phyloP scores from a whole-genome alignment of 2,329 filamentous ascomycete species.

The Apiospora hydei region DNA sequence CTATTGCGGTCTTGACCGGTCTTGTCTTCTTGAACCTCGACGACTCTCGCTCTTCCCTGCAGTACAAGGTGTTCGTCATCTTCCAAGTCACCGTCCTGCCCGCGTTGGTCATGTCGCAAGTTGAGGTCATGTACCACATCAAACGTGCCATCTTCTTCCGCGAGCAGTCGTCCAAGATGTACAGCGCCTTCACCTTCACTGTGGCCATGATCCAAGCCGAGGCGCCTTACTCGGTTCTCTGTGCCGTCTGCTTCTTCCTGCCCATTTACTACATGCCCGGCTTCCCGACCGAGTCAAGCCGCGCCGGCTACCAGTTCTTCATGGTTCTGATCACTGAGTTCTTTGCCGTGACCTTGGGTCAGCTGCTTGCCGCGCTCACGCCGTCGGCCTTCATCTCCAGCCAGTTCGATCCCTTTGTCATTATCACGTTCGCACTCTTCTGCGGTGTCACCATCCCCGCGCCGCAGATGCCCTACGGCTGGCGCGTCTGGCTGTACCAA shows the following conservation, averaged over 20 bases:
- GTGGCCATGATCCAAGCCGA: conserved; percentile 82
- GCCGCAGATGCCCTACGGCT: conserved; percentile 79
- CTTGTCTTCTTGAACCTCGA: conserved; percentile 82
- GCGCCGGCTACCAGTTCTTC: conserved; percentile 87
- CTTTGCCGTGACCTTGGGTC: conserved; percentile 82
- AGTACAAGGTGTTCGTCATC: conserved; percentile 88
- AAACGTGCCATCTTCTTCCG: conserved; percentile 85
- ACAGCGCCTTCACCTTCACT: conserved; percentile 80
- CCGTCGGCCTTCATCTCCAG: conserved; percentile 81
- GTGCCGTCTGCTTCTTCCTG: conserved; percentile 81
- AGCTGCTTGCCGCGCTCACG: conserved; percentile 78
- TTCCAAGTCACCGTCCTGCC: conserved; percentile 90
- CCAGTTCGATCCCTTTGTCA: conserved; percentile 81
- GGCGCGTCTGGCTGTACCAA: conserved; percentile 82
- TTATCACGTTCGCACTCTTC: conserved; percentile 85
- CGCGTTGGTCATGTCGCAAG: conserved; percentile 81
- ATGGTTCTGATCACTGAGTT: conserved; percentile 84
- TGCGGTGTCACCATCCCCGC: conserved; percentile 86
- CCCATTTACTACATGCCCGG: conserved; percentile 87
- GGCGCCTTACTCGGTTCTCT: conserved; percentile 83
- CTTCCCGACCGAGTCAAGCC: conserved; percentile 65
- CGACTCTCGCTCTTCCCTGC: conserved; percentile 76
- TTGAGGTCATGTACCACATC: conserved; percentile 84
- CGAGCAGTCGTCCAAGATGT: conserved; percentile 86
- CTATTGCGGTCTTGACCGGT: conserved; percentile 79